Base-by-base conservation (phyloP, 163 green algal species). In the Prototheca wickerhamii region DNA sequence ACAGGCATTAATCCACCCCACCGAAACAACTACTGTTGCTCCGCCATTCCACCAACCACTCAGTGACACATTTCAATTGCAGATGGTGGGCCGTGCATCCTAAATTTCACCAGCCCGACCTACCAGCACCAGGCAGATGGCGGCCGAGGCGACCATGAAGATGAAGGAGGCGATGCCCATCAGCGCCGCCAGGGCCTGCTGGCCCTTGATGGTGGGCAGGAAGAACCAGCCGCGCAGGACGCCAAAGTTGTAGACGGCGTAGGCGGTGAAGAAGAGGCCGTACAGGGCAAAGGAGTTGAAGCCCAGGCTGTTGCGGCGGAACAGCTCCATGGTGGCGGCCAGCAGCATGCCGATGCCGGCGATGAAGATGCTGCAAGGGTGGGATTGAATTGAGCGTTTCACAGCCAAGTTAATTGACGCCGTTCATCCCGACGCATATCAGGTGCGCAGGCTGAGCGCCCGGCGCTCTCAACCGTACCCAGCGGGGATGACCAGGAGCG, bases 231-330 rank as follows among this genome's bases (percentile, higher is more conserved):
- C 32, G 46, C 5, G 5, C 6, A 28, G 26, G 15, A 54, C 25
- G 17, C 58, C 26, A 3, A 44, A 12, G 43, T 29, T 26, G 46
- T 58, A 65, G 18, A 57, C 4, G 4, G 7, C 17, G 10, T 25
- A 5, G 29, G 60, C 21, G 40, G 58, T 25, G 28, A 28, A 65
- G 60, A 58, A 65, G 6, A 5, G 4, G 26, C 42, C 60, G 30
- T 42, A 65, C n/a, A 54, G n/a, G 21, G 17, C 26, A 33, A 65
- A 65, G 21, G 33, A 23, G 15, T 42, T 54, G 43, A 28, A 21
- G 17, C 42, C 60, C 20, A 65, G 28, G 26, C 28, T 37, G 42
- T 65, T 58, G 60, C 60, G 60, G 37, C 60, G 60, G 5, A 65
- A n/a, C 8, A 55, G 7, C 40, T 54, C 37, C 25, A 37, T 12